These are phyloP conservation scores for Histomonas meleagridis DNA, from an alignment of 208 protist species.

Conservation along the genomic window DNA sequence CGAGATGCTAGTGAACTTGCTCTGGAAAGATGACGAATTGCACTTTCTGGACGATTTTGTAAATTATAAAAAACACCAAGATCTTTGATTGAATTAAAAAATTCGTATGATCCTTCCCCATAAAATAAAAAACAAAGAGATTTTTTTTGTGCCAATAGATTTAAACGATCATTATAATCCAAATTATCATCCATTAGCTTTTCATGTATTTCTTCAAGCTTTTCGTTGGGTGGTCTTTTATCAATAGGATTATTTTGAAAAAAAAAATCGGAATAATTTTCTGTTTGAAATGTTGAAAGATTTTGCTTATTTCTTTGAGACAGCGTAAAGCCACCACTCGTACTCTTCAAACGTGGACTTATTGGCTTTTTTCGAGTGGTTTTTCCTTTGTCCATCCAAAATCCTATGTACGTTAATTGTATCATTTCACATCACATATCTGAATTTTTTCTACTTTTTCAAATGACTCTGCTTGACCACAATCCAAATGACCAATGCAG, in stretches of 20 bases:
- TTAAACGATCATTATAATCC: neutral
- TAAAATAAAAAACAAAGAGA: constrained; percentile 4
- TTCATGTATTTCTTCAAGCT: neutral
- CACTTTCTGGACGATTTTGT: neutral
- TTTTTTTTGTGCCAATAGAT: neutral
- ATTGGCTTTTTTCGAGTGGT: no score
- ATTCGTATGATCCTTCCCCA: neutral
- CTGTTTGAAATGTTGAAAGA: no score
- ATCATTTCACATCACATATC: no score
- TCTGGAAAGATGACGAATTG: neutral
- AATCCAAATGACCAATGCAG: neutral
- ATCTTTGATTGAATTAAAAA: neutral
- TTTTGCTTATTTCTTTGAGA: no score
- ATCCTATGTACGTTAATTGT: no score
- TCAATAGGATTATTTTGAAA: constrained; percentile 29
- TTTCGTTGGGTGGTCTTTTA: neutral
- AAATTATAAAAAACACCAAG: neutral
- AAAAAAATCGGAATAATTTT: neutral
- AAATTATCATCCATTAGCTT: neutral
- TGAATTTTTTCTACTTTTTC: no score
- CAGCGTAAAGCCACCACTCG: no score
- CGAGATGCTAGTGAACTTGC: neutral
- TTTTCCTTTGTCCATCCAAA: no score
- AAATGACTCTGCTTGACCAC: no score
- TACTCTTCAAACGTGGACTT: no score